Conservation (phyloP, 2,329 filamentous ascomycete species). For the Verticillium albo-atrum region DNA sequence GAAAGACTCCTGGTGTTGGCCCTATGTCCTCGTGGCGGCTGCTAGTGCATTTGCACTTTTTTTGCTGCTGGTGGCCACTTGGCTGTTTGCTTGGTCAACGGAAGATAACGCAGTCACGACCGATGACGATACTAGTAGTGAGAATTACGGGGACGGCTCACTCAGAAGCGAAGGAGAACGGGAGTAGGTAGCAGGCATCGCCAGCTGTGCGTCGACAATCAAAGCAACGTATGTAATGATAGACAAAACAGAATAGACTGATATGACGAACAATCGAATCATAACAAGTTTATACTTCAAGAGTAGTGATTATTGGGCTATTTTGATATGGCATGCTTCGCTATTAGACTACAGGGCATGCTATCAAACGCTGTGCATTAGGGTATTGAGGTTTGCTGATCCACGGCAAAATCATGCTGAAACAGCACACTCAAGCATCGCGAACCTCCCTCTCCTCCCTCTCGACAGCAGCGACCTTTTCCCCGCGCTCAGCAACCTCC, state of each 20-base stretch:
- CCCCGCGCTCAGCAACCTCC: slow-evolving; percentile 11
- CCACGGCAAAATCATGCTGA: neutral
- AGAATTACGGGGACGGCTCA: too few species aligned
- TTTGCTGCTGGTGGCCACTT: neutral
- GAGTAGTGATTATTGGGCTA: neutral
- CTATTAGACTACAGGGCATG: neutral
- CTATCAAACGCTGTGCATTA: neutral
- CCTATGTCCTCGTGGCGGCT: neutral
- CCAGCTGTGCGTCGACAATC: too few species aligned
- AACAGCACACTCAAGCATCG: neutral
- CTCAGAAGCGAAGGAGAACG: too few species aligned
- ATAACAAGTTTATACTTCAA: too few species aligned
- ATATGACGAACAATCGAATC: too few species aligned
- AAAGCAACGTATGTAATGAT: too few species aligned
- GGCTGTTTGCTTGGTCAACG: neutral
- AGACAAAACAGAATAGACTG: too few species aligned
- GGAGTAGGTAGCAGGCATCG: too few species aligned
- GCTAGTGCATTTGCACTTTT: neutral
- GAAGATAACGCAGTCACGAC: neutral
- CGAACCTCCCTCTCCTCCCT: neutral
- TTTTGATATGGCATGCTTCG: neutral
- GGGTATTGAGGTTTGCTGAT: too few species aligned
- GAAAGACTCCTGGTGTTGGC: neutral
- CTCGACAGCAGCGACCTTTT: slow-evolving; percentile 6
- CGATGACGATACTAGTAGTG: too few species aligned